A percentile compares a stretch with the other conserved stretches of the same genome.
Conservation (phyloP, 305 asterid genomes). For the Solanum hybrid region DNA sequence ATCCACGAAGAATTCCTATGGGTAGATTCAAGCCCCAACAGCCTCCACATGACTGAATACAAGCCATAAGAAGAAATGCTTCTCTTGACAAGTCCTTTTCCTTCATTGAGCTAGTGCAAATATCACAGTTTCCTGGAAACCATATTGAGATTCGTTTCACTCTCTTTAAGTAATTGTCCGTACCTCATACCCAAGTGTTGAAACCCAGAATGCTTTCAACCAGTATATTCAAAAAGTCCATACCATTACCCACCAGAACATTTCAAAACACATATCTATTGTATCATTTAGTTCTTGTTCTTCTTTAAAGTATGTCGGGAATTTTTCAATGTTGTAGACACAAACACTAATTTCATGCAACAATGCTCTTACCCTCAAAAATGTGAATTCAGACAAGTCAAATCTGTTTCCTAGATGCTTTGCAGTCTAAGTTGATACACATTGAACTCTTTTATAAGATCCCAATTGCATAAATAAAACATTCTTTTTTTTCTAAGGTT, state of each 20-base stretch:
- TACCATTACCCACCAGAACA: not conserved
- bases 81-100: slow-evolving; percentile 78
- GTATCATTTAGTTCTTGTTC: not conserved
- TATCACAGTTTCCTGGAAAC: slow-evolving; percentile 80
- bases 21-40: slow-evolving; percentile 92
- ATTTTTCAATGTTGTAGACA: not conserved
- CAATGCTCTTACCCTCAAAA: not conserved
- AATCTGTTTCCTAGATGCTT: not conserved
- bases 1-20: slow-evolving; percentile 90
- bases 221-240: not conserved
- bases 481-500: not conserved
- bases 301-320: not conserved
- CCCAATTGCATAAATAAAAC: not conserved
- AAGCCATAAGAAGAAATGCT: slow-evolving; percentile 86
- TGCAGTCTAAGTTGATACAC: not conserved
- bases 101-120: slow-evolving; percentile 66
- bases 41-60: slow-evolving; percentile 77
- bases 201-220: not conserved
- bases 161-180: not conserved
- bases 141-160: slow-evolving; percentile 12
- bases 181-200: not conserved
- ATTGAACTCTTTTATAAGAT: not conserved
- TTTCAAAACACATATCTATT: not conserved
- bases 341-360: not conserved
- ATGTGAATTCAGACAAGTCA: not conserved